Evolutionary conservation across 345 rosid genomes (phyloP), one percentile per base, ranked within the genome.

Genomic region (Pseudoturritis turrita): DNA sequence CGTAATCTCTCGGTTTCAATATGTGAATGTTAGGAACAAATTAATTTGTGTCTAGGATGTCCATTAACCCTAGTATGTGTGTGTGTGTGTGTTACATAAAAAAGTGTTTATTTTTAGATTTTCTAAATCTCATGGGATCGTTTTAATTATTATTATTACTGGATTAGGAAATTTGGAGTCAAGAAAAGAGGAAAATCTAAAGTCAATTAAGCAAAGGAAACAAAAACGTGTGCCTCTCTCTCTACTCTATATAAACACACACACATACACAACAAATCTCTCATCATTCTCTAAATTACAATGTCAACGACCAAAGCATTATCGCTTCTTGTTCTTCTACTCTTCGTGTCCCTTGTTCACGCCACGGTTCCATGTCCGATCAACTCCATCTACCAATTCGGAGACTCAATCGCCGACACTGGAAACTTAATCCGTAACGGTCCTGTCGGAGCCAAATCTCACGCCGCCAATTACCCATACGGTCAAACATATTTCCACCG

Each of bases 331-430:
- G 35, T 71, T 29, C 37, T 71, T 70, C 2, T 70, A 0, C 19
- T 66, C 28, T 33, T 58, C 4, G 43, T 66, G 33, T 49, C 70
- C 10, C 21, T 65, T 21, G 41, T 65, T 5, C 56, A 55, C 10
- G 58, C 65, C 15, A 37, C 41, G 1, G 15, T 26, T 4, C 59
- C 17, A 31, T 74, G 72, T 39, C 35, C 41, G 1, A 25, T 74
- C 61, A 46, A 39, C 7, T 66, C 78, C 15, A 66, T 74, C 59
- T 66, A 66, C 54, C 73, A 74, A 17, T 67, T 74, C 51, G 72
- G 78, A 21, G 78, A 66, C 60, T 74, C 78, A 12, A 74, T 65
- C 11, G 22, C 78, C 17, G 78, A 74, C 73, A 74, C 78, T 1
- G 78, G 72, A n/a, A 74, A 74, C 66, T 35, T 74, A 9, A 74